phyloP scores from a whole-genome alignment of 305 asterid species.

The Ilex paraguariensis region DNA sequence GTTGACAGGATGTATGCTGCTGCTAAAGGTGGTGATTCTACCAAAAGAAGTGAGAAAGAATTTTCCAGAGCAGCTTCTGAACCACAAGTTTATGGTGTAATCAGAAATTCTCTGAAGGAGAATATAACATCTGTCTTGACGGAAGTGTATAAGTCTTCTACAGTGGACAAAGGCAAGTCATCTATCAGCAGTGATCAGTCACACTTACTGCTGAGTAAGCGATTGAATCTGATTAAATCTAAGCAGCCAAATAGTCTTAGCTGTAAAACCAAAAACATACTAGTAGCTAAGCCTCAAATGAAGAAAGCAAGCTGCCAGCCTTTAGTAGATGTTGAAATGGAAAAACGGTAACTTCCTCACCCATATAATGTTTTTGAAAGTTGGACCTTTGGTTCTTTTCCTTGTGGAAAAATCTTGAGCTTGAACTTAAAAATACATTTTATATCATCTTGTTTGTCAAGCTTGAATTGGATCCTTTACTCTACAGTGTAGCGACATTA shows the following conservation, averaged over 20 bases:
- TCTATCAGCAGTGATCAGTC: slow-evolving; percentile 16
- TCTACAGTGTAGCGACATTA: slow-evolving; percentile 42
- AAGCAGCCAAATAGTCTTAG: slow-evolving; percentile 15
- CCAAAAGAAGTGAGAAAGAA: slow-evolving; percentile 17
- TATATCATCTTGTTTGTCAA: neutral
- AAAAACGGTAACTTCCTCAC: slow-evolving; percentile 38
- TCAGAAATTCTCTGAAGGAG: slow-evolving; percentile 5
- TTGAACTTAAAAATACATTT: neutral
- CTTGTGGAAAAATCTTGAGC: neutral
- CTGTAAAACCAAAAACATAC: slow-evolving; percentile 13
- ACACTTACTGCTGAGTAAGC: slow-evolving; percentile 13
- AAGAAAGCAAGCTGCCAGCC: slow-evolving; percentile 14
- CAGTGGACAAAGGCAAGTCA: slow-evolving; percentile 23
- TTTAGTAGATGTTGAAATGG: slow-evolving; percentile 30
- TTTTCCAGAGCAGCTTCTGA: slow-evolving; percentile 16
- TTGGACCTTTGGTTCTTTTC: slow-evolving; percentile 10
- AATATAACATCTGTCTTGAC: slow-evolving; percentile 3
- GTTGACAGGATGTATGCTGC: slow-evolving; percentile 11
- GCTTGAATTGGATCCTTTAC: slow-evolving; percentile 8
- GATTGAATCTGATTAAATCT: slow-evolving; percentile 8
- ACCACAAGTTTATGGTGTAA: slow-evolving; percentile 14
- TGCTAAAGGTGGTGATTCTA: slow-evolving; percentile 21
- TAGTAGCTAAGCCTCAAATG: slow-evolving; percentile 7
- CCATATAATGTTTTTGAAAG: slow-evolving; percentile 13
- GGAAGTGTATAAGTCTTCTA: slow-evolving; percentile 26